A percentile compares a stretch with the other conserved stretches of the same genome.
These are phyloP conservation scores for Geopyxis carbonaria DNA, from an alignment of 495 filamentous ascomycete species.

Conservation along the genomic window DNA sequence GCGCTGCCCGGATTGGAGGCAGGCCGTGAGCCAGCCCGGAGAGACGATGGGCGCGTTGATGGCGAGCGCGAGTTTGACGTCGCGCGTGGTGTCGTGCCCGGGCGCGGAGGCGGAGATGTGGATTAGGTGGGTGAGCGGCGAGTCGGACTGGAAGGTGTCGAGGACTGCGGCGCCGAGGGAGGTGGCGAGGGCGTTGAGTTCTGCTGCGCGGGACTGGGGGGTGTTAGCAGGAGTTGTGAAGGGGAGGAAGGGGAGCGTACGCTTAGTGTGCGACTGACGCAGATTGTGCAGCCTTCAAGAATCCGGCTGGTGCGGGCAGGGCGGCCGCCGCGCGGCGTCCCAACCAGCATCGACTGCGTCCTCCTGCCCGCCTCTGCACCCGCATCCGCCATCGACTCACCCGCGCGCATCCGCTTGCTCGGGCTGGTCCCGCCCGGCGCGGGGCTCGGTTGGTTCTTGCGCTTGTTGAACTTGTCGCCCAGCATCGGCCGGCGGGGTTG, in stretches of 20 bases:
- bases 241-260: conserved; percentile 5
- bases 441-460: conserved; percentile 8
- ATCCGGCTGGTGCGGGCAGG: conserved; percentile 1
- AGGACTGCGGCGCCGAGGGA: conserved; percentile 17
- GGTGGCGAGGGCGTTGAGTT: conserved; percentile 14
- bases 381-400: not conserved
- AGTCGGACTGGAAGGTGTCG: conserved; percentile 12
- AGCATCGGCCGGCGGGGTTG: not conserved
- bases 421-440: not conserved
- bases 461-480: conserved; percentile 14
- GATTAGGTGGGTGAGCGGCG: conserved; percentile 18
- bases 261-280: conserved; percentile 16
- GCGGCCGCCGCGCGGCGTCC: not conserved
- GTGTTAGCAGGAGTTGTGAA: not conserved
- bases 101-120: conserved; percentile 12
- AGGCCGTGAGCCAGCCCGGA: conserved; percentile 16
- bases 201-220: conserved; percentile 4
- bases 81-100: conserved; percentile 9
- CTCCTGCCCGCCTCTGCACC: not conserved
- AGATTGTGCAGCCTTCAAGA: conserved; percentile 14
- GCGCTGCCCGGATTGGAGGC: conserved; percentile 8
- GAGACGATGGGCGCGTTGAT: conserved; percentile 19
- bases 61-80: conserved; percentile 15
- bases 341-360: conserved; percentile 3
- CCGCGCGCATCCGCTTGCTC: not conserved